These are phyloP conservation scores for Coemansia sp. DNA, from an alignment of 192 early-diverging fungal genomes.

Conservation along the genomic window DNA sequence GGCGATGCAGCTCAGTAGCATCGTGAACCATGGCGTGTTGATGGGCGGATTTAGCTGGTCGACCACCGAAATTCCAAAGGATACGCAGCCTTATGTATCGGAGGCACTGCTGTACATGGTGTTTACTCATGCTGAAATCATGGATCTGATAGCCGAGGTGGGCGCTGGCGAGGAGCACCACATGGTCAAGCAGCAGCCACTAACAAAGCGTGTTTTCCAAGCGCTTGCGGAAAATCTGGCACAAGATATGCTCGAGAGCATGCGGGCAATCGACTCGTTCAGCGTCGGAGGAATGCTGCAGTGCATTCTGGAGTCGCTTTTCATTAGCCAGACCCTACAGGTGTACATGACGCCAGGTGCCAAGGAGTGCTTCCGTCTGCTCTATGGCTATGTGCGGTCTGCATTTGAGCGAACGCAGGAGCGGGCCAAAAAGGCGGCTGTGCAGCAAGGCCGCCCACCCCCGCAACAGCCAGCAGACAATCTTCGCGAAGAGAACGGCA, in stretches of 20 bases:
- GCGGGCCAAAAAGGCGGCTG: slow-evolving; percentile 36
- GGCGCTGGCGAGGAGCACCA: slow-evolving; percentile 52
- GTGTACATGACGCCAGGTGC: slow-evolving; percentile 72
- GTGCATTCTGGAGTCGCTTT: slow-evolving; percentile 89
- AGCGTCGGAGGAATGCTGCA: slow-evolving; percentile 92
- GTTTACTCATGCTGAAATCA: slow-evolving; percentile 87
- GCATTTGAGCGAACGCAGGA: slow-evolving; percentile 57
- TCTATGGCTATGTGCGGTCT: slow-evolving; percentile 74
- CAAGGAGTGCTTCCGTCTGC: slow-evolving; percentile 67
- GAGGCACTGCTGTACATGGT: slow-evolving; percentile 86
- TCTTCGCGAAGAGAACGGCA: slow-evolving; percentile 33
- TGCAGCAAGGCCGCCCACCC: slow-evolving; percentile 33
- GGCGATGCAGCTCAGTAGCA: slow-evolving; percentile 61
- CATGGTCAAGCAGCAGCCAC: slow-evolving; percentile 59
- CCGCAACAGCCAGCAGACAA: slow-evolving; percentile 24
- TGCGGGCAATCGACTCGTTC: slow-evolving; percentile 80
- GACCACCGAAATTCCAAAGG: slow-evolving; percentile 68
- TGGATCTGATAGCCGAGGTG: slow-evolving; percentile 66
- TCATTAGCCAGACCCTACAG: slow-evolving; percentile 81
- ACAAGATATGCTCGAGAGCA: slow-evolving; percentile 76
- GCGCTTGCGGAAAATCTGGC: slow-evolving; percentile 72
- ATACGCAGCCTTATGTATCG: slow-evolving; percentile 85
- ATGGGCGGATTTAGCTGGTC: slow-evolving; percentile 88
- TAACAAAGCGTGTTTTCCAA: slow-evolving; percentile 77
- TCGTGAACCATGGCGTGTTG: slow-evolving; percentile 81